Conservation (phyloP, 2,329 filamentous ascomycete genomes). For the Alternaria rosae region DNA sequence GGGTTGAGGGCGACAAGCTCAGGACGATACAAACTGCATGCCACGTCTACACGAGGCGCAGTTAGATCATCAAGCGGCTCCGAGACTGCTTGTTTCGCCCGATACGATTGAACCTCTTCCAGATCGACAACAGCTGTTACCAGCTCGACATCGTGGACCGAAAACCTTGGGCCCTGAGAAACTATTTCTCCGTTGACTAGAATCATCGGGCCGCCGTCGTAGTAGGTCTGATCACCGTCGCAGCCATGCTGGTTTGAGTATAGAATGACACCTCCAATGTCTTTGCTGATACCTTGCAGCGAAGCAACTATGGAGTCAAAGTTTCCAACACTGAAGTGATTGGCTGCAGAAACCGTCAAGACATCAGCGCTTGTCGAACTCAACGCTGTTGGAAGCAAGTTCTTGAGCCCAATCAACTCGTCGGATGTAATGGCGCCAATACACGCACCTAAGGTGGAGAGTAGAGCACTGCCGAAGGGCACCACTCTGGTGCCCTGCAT, state of each 20-base stretch:
- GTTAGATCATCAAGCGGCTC: background rate
- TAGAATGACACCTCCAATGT: background rate
- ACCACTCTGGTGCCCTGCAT: constrained; percentile 67
- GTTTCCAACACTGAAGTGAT: constrained; percentile 51
- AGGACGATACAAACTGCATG: constrained; percentile 62
- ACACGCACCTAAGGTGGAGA: background rate
- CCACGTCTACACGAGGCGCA: constrained; percentile 48
- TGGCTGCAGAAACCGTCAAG: background rate
- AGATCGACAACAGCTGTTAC: constrained; percentile 65
- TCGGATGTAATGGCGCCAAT: background rate
- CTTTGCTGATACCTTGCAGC: background rate
- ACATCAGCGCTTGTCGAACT: background rate
- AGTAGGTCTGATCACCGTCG: constrained; percentile 45
- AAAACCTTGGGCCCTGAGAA: constrained; percentile 72
- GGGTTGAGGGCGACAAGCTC: constrained; percentile 54
- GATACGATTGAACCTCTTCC: constrained; percentile 72
- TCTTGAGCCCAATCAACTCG: background rate
- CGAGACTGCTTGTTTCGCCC: constrained; percentile 60
- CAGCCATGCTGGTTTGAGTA: constrained; percentile 67
- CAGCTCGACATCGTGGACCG: constrained; percentile 63
- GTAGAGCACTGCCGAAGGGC: background rate
- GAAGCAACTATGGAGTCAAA: constrained; percentile 32
- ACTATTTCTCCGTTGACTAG: constrained; percentile 68
- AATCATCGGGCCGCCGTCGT: constrained; percentile 66
- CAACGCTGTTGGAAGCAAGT: background rate